Percentiles rank a stretch among this genome's conserved stretches.
These are phyloP conservation scores for Rhodotorula sphaerocarpa DNA, from an alignment of 768 basidiomycete species.

Conservation along the genomic window DNA sequence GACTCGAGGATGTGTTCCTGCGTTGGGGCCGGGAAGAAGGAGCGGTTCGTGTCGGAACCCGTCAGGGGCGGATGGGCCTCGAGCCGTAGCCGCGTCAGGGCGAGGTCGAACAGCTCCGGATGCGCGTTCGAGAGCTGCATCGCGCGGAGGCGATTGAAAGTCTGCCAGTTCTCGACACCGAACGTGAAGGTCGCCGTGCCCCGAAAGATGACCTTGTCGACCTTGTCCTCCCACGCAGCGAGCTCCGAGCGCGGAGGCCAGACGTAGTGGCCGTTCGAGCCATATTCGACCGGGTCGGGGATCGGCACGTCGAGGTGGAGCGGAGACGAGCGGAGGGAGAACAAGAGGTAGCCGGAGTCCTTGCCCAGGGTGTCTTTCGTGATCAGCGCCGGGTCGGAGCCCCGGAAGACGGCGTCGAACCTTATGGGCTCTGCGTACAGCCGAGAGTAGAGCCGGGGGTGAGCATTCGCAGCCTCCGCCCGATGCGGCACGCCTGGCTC, in stretches of 20 bases:
- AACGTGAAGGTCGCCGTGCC: not conserved
- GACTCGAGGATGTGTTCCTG: not conserved
- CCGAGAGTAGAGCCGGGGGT: no score
- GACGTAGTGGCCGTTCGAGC: conserved; percentile 1
- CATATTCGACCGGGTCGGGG: not conserved
- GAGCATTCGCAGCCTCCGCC: no score
- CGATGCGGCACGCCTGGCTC: no score
- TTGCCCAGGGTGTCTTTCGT: not conserved
- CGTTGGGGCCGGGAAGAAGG: not conserved
- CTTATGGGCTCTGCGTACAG: not conserved
- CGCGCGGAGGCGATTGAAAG: not conserved
- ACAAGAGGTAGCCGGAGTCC: not conserved
- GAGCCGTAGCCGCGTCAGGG: not conserved
- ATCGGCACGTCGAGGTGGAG: conserved; percentile 1
- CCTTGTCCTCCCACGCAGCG: not conserved
- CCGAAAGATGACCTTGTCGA: conserved; percentile 1
- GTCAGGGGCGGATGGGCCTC: not conserved
- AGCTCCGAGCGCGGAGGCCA: not conserved
- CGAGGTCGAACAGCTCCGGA: not conserved
- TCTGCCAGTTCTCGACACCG: conserved; percentile 1
- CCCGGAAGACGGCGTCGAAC: conserved; percentile 1
- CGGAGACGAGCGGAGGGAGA: not conserved
- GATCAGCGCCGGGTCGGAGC: not conserved
- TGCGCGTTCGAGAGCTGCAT: not conserved
- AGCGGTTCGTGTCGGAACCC: not conserved